Percentiles rank a stretch among this genome's conserved stretches.
Evolutionary conservation across 1,284 basidiomycete species (phyloP).

Genomic region (Boletellus deceptivus): DNA sequence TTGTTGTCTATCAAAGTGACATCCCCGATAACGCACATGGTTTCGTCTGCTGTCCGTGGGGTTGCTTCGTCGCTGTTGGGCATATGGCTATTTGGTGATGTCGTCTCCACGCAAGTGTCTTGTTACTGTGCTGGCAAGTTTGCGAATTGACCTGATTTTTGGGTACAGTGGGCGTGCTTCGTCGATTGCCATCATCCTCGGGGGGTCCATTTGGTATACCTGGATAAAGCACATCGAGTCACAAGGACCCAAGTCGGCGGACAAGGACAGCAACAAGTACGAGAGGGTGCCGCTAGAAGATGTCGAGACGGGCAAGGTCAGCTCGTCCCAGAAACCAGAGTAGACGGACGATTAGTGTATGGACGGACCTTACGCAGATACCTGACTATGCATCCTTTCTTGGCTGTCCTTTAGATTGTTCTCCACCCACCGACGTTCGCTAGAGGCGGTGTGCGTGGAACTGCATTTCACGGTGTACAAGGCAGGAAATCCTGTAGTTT

Average conservation of each 20-base stretch:
- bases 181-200: slow-evolving; percentile 76
- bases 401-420: slow-evolving; percentile 1
- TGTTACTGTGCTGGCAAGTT: not conserved
- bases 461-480: slow-evolving; percentile 1
- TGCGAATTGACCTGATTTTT: slow-evolving; percentile 9
- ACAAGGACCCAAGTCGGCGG: slow-evolving; percentile 32
- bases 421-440: slow-evolving; percentile 5
- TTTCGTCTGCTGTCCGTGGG: slow-evolving; percentile 82
- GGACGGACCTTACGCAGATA: slow-evolving; percentile 14
- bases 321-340: slow-evolving; percentile 30
- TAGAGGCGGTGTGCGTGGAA: slow-evolving; percentile 13
- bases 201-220: slow-evolving; percentile 81
- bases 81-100: slow-evolving; percentile 71
- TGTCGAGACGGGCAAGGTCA: slow-evolving; percentile 44
- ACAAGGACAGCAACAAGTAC: slow-evolving; percentile 34
- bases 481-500: not conserved
- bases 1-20: slow-evolving; percentile 88
- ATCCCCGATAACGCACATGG: slow-evolving; percentile 90
- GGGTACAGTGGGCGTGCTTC: slow-evolving; percentile 66
- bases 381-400: slow-evolving; percentile 2
- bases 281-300: slow-evolving; percentile 51
- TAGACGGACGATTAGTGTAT: slow-evolving; percentile 10
- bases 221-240: slow-evolving; percentile 79
- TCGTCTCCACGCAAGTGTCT: slow-evolving; percentile 66
- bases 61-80: slow-evolving; percentile 78